These are phyloP conservation scores for Epichloe scottii DNA, from an alignment of 2,329 filamentous ascomycete genomes.

Conservation along the genomic window DNA sequence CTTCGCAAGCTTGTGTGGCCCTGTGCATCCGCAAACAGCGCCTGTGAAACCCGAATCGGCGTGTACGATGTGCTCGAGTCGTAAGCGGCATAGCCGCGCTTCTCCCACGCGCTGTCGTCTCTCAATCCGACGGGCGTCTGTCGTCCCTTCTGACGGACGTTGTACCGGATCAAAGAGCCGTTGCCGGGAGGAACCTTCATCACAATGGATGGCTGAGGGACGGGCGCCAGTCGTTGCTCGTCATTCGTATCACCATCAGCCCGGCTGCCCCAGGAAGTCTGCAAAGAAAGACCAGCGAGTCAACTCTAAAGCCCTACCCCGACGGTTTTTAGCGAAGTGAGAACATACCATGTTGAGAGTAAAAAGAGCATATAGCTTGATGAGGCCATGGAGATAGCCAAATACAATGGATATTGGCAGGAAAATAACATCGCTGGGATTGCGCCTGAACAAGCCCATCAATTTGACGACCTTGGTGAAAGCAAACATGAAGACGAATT, in stretches of 20 bases:
- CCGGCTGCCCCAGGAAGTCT: conserved; percentile 95
- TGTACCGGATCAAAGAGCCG: conserved; percentile 32
- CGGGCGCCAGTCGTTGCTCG: conserved; percentile 49
- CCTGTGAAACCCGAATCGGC: conserved; percentile 12
- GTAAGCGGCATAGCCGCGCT: conserved; percentile 20
- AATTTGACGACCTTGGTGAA: conserved; percentile 90
- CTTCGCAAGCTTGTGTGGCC: neutral
- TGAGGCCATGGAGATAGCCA: conserved; percentile 82
- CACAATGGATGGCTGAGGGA: conserved; percentile 27
- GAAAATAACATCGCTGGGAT: conserved; percentile 68
- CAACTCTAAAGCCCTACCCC: neutral
- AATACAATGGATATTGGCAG: conserved; percentile 80
- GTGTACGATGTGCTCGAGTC: conserved; percentile 25
- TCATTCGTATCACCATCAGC: conserved; percentile 83
- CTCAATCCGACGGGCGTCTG: conserved; percentile 13
- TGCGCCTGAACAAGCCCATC: conserved; percentile 70
- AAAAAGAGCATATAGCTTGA: conserved; percentile 79
- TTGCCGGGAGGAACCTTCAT: conserved; percentile 32
- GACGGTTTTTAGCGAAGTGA: neutral
- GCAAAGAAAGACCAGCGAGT: conserved; percentile 5
- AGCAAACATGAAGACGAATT: conserved; percentile 61
- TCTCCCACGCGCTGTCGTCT: conserved; percentile 17
- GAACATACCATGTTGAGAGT: conserved; percentile 69
- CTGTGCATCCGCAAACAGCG: conserved; percentile 1
- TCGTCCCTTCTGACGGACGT: conserved; percentile 29